Base-by-base conservation (phyloP, 768 basidiomycete genomes). In the Clitopilus hobsonii region DNA sequence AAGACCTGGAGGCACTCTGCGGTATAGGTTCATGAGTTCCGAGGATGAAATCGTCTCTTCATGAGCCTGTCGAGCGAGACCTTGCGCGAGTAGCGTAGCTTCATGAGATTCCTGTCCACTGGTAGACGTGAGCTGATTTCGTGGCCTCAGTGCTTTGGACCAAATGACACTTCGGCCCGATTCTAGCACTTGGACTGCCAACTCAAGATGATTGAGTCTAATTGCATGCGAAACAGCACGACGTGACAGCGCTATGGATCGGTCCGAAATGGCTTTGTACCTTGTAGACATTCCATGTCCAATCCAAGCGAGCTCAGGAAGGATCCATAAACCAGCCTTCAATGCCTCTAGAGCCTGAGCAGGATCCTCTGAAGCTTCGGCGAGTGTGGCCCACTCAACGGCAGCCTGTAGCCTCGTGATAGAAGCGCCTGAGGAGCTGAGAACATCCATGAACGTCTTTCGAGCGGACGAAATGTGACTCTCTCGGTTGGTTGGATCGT, bases 131-230 rank as follows among this genome's bases (percentile, higher is more conserved):
- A 50, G 20, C n/a, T 57, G 53, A 48, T 67, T 62, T 6, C 66
- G 14, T 0, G 69, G 65, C 7, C 61, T 6, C 64, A 60, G 6
- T 67, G 58, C 10, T 38, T 70, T 70, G 24, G 51, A 56, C 69
- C 71, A 71, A 6, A 66, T 55, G 16, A 69, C 51, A 23, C 63
- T 63, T 3, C 68, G 62, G 2, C 69, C 67, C 52, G 66, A 62
- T 29, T 69, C 68, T 6, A 76, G 62, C 64, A 72, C 64, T 56
- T 74, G 70, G 26, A 74, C 60, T n/a, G 65, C 68, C 18, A 54
- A 61, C 5, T 66, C 54, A 13, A 60, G 52, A 10, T 66, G 56
- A 10, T 52, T 52, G 4, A 51, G 20, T 26, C 58, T 52, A 28
- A 67, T 62, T 6, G 69, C 69, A 20, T 61, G 63, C 7, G 64